These are phyloP conservation scores for Hypocrella siamensis DNA, from an alignment of 2,329 filamentous ascomycete species.

Conservation along the genomic window DNA sequence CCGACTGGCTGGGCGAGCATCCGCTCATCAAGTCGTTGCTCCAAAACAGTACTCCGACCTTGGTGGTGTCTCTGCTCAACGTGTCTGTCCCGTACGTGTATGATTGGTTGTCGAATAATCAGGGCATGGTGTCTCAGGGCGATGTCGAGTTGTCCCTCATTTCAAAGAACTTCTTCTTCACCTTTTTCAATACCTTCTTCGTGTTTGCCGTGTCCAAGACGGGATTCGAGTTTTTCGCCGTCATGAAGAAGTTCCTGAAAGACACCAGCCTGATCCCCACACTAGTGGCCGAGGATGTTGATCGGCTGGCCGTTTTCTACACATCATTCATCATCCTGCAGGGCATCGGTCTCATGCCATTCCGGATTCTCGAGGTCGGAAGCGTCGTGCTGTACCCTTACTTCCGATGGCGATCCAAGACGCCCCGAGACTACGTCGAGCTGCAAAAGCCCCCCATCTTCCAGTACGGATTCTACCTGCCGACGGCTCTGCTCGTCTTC, in stretches of 20 bases:
- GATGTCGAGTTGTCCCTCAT: conserved; percentile 91
- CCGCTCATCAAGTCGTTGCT: conserved; percentile 60
- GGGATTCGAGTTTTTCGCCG: conserved; percentile 57
- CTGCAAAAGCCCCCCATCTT: conserved; percentile 72
- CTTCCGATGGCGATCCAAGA: conserved; percentile 61
- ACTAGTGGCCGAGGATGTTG: conserved; percentile 60
- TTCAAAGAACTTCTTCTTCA: conserved; percentile 98
- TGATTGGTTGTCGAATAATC: conserved; percentile 76
- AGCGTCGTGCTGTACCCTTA: conserved; percentile 73
- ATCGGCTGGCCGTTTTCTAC: conserved; percentile 68
- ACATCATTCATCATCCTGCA: conserved; percentile 89
- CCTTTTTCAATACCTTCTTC: conserved; percentile 97
- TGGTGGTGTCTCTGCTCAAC: conserved; percentile 75
- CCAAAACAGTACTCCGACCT: conserved; percentile 74
- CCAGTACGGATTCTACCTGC: conserved; percentile 91
- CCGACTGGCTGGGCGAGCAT: conserved; percentile 50
- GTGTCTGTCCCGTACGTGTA: conserved; percentile 87
- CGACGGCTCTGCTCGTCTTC: conserved; percentile 81
- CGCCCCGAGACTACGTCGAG: conserved; percentile 77
- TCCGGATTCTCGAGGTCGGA: conserved; percentile 81
- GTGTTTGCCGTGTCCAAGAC: conserved; percentile 83
- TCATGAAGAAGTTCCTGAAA: conserved; percentile 57
- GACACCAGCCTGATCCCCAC: conserved; percentile 68
- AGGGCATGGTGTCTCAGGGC: conserved; percentile 89
- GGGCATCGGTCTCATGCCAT: conserved; percentile 82